Evolutionary conservation across 192 early-diverging fungal species (phyloP).

Genomic region (Pilaira anomala): DNA sequence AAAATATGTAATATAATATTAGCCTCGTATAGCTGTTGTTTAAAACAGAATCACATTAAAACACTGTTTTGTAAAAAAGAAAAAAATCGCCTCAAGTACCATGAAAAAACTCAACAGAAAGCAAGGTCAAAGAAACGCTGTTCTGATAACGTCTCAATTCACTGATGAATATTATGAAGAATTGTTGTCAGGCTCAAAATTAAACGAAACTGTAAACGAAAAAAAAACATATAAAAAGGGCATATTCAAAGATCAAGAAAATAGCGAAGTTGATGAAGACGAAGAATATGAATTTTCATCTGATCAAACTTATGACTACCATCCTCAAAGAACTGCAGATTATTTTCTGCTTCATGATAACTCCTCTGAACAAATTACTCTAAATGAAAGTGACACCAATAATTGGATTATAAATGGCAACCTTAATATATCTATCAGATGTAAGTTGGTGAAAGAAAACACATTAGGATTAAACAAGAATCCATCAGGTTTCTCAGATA

Average conservation of each 20-base stretch:
- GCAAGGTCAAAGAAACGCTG: neutral
- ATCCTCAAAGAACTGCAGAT: constrained; percentile 9
- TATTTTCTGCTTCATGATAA: constrained; percentile 11
- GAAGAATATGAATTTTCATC: neutral
- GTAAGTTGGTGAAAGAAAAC: constrained; percentile 13
- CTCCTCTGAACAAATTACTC: neutral
- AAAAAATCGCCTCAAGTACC: neutral
- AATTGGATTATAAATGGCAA: constrained; percentile 11
- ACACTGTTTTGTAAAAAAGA: neutral
- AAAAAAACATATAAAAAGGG: constrained; percentile 1
- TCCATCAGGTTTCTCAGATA: constrained; percentile 9
- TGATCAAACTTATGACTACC: constrained; percentile 2
- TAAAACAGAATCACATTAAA: constrained; percentile 7
- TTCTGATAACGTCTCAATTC: constrained; percentile 3
- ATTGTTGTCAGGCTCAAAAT: constrained; percentile 8
- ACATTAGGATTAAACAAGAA: constrained; percentile 14
- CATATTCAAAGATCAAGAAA: constrained; percentile 3
- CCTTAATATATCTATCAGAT: constrained; percentile 9
- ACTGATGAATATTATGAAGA: constrained; percentile 4
- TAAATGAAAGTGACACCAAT: neutral
- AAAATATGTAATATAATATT: neutral
- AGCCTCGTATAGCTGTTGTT: constrained; percentile 2
- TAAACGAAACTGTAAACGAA: constrained; percentile 2
- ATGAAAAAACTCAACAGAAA: constrained; percentile 4
- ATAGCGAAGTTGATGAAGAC: constrained; percentile 1